Evolutionary conservation across 805 yeast species (phyloP).

Genomic region (Pachysolen tannophilus): DNA sequence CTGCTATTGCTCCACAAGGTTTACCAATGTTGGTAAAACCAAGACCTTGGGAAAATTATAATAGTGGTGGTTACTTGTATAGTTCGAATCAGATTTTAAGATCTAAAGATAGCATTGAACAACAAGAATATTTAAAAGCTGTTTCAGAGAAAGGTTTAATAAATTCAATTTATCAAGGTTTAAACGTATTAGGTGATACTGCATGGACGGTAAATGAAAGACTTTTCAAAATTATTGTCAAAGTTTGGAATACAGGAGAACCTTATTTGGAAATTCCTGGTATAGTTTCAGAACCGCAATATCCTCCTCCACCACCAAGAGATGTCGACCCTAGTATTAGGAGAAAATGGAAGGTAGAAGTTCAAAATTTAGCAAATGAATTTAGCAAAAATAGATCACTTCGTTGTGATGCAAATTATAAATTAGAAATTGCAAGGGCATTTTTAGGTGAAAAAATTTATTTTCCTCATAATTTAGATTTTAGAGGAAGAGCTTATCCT

Average conservation of each 20-base stretch:
- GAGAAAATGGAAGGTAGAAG: slow-evolving; percentile 57
- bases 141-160: slow-evolving; percentile 67
- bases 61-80: slow-evolving; percentile 78
- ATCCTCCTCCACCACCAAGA: slow-evolving; percentile 43
- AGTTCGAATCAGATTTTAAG: slow-evolving; percentile 61
- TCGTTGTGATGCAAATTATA: slow-evolving; percentile 91
- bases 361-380: slow-evolving; percentile 49
- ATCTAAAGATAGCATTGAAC: slow-evolving; percentile 82
- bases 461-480: slow-evolving; percentile 77
- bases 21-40: slow-evolving; percentile 92
- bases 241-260: slow-evolving; percentile 84
- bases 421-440: slow-evolving; percentile 91
- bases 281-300: slow-evolving; percentile 29
- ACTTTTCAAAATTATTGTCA: slow-evolving; percentile 59
- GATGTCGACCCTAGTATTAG: slow-evolving; percentile 67
- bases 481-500: slow-evolving; percentile 82
- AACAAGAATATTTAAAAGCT: slow-evolving; percentile 77
- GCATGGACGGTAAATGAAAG: slow-evolving; percentile 86
- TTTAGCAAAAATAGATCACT: slow-evolving; percentile 69
- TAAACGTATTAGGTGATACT: slow-evolving; percentile 79
- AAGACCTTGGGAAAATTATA: slow-evolving; percentile 77
- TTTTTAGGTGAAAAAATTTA: slow-evolving; percentile 71
- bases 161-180: slow-evolving; percentile 64
- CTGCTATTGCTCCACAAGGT: slow-evolving; percentile 68
- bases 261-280: slow-evolving; percentile 67